Percentiles rank a stretch among this genome's conserved stretches.
These are phyloP conservation scores for Solanum microdontum DNA, from an alignment of 257 asterid species.

Conservation along the genomic window DNA sequence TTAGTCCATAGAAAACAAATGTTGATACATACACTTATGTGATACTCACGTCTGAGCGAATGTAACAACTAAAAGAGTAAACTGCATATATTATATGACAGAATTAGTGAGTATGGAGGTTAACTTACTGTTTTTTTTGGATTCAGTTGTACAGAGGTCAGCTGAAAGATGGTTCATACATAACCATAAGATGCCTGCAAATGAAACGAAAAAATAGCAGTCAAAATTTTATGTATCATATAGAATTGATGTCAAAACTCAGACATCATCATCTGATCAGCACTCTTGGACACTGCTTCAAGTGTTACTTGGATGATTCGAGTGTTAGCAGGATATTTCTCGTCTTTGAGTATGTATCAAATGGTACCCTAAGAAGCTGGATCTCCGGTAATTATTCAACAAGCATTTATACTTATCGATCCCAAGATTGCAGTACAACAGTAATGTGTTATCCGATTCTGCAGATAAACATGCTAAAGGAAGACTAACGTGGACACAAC, in stretches of 20 bases:
- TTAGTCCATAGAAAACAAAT: neutral
- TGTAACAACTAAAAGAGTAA: neutral
- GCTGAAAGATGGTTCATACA: conserved; percentile 54
- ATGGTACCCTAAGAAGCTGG: conserved; percentile 79
- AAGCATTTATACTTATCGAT: neutral
- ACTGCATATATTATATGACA: neutral
- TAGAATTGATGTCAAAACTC: conserved; percentile 67
- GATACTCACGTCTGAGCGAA: neutral
- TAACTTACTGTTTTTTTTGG: neutral
- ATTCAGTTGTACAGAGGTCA: conserved; percentile 69
- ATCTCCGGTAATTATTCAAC: conserved; percentile 45
- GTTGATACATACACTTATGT: neutral
- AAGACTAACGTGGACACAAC: conserved; percentile 67
- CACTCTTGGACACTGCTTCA: conserved; percentile 88
- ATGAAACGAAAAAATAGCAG: conserved; percentile 37
- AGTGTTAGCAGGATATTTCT: conserved; percentile 64
- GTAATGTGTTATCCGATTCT: neutral
- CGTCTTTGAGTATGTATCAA: conserved; percentile 68
- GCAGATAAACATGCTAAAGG: conserved; percentile 41
- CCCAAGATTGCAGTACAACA: neutral
- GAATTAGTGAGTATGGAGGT: neutral
- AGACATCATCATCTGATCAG: conserved; percentile 75
- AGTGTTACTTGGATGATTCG: conserved; percentile 70
- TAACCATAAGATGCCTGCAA: conserved; percentile 60
- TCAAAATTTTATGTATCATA: conserved; percentile 54